Evolutionary conservation across 2,329 filamentous ascomycete species (phyloP), one percentile per base, ranked within the genome.

Genomic region (Paraconiothyrium sp.): DNA sequence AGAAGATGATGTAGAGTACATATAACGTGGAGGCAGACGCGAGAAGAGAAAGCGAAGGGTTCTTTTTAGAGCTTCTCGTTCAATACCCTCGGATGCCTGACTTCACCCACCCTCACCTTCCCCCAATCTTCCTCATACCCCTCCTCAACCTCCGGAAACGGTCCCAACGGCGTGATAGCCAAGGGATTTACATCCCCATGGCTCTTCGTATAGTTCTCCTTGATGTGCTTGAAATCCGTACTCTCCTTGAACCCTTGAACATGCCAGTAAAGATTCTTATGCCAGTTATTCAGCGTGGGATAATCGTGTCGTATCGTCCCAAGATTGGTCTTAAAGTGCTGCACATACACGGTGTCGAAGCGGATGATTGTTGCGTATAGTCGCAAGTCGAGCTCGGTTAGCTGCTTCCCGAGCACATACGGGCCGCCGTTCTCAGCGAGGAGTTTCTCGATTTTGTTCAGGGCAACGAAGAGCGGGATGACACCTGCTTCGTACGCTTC

Each of bases 291-390:
- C 58, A 89, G 68, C 11, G 85, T 81, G 0, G 88, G 88, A 67
- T 90, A 90, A 59, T 86, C 82, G 68, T 86, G 84, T 6, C 88
- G 78, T 46, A 90, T 83, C 11, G 80, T 88, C 2, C 87, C 86
- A 34, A 90, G 73, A 72, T 90, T 89, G 68, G 86, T 88, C 77
- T 89, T 90, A 80, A 90, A 90, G 74, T 89, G 87, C 78, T 89
- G 86, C 13, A 87, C 86, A 69, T 90, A 90, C 3, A 87, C 84
- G 2, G 82, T 77, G 64, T 90, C 88, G 67, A 90, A 84, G 4
- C 88, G 80, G n/a, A 89, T 79, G 14, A 88, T 66, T 0, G 87
- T 89, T 2, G 84, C 81, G 66, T 86, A 90, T 0, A 84, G 80
- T 11, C 85, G 78, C 22, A 90, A 69, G 68, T 90, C 88, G 11